Conservation (phyloP, 2,329 filamentous ascomycete genomes). For the Diplodia sapinea region DNA sequence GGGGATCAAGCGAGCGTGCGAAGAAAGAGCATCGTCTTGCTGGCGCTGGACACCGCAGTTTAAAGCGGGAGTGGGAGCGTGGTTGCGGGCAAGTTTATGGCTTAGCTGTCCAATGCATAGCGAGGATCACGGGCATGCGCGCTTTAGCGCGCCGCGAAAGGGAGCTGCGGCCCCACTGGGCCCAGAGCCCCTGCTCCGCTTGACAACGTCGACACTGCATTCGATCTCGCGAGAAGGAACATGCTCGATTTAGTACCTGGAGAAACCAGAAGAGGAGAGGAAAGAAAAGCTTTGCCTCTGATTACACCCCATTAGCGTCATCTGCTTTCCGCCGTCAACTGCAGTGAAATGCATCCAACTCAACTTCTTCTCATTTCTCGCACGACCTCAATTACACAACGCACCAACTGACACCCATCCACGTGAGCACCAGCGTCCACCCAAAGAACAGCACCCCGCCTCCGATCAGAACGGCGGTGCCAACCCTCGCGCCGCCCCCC, state of each 20-base stretch:
- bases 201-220: background rate
- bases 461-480: slow-evolving; percentile 43
- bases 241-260: too few relatives aligned
- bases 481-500: slow-evolving; percentile 45
- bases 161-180: slow-evolving; percentile 17
- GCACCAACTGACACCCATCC: slow-evolving; percentile 48
- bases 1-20: slow-evolving; percentile 25
- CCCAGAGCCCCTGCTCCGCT: background rate
- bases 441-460: slow-evolving; percentile 45
- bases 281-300: background rate
- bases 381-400: slow-evolving; percentile 37
- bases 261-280: too few relatives aligned
- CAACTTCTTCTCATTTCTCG: too few relatives aligned
- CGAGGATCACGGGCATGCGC: slow-evolving; percentile 26
- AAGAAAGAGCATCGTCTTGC: slow-evolving; percentile 14
- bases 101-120: slow-evolving; percentile 27
- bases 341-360: too few relatives aligned
- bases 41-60: background rate
- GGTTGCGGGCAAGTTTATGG: slow-evolving; percentile 29
- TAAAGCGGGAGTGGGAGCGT: background rate
- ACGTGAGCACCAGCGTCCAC: slow-evolving; percentile 42
- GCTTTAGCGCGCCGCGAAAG: slow-evolving; percentile 23
- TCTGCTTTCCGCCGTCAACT: background rate
- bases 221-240: too few relatives aligned
- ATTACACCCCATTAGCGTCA: background rate